A percentile compares a stretch with the other conserved stretches of the same genome.
Conservation (phyloP, 306 rosid species). For the Gastrolobium villosum region DNA sequence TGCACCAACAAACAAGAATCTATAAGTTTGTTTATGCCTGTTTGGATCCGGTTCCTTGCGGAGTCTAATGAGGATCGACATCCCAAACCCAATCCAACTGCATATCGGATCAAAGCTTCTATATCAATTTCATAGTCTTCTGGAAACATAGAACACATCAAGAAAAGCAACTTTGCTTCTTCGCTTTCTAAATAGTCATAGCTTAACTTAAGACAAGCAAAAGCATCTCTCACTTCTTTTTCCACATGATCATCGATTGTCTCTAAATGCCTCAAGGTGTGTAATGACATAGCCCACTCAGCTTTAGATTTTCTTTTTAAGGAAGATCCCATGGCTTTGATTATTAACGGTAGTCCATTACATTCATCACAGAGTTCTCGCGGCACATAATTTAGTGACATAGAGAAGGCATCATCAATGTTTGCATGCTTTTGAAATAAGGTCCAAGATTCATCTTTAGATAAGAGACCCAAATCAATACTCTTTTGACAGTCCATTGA, state of each 20-base stretch:
- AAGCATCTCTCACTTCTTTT: not conserved
- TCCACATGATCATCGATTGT: not conserved
- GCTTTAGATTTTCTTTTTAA: not conserved
- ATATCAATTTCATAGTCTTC: too few species aligned
- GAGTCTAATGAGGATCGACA: not conserved
- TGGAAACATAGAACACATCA: too few species aligned
- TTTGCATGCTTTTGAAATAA: conserved; percentile 10
- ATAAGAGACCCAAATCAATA: not conserved
- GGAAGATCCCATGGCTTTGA: not conserved
- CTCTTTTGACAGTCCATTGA: not conserved
- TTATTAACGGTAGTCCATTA: conserved; percentile 24
- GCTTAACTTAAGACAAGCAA: too few species aligned
- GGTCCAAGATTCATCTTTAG: too few species aligned
- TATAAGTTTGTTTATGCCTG: too few species aligned
- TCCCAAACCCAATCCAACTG: not conserved
- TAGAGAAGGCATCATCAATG: not conserved
- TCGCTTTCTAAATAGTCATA: too few species aligned
- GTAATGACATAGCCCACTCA: conserved; percentile 11
- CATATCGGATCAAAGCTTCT: too few species aligned
- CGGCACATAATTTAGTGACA: not conserved
- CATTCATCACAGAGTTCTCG: not conserved
- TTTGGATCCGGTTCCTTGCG: not conserved
- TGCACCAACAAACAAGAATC: too few species aligned
- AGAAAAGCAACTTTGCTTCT: too few species aligned
- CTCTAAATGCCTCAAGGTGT: not conserved